phyloP scores from a whole-genome alignment of 176 grass and related monocot species.

The Aegilops bicornis region DNA sequence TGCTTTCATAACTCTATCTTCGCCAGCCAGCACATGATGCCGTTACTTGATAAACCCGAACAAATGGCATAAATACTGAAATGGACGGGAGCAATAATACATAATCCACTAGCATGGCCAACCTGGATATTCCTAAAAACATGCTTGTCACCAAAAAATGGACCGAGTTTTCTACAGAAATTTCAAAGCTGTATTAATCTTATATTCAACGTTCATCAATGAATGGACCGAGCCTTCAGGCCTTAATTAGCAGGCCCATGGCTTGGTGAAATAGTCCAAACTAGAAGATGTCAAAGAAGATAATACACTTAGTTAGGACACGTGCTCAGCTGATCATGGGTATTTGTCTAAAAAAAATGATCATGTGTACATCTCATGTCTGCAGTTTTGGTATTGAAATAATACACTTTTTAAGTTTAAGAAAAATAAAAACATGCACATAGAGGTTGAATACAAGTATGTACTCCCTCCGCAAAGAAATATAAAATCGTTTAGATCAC shows the following conservation, averaged over 20 bases:
- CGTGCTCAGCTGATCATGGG: not conserved
- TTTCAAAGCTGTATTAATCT: constrained; percentile 17
- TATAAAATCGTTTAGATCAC: no score
- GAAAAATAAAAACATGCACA: not conserved
- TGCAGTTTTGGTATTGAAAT: not conserved
- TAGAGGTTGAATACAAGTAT: not conserved
- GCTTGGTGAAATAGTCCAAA: not conserved
- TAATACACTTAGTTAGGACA: not conserved
- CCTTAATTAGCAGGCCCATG: not conserved
- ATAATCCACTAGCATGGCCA: not conserved
- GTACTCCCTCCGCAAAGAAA: no score
- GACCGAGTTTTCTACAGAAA: not conserved
- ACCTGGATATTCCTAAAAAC: not conserved
- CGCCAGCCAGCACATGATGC: constrained; percentile 9
- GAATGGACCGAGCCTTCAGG: not conserved
- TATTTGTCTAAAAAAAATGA: not conserved
- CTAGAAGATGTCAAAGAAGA: not conserved
- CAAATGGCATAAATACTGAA: not conserved
- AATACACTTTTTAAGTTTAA: not conserved
- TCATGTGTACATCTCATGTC: not conserved
- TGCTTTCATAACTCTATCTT: not conserved
- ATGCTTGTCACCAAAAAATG: constrained; percentile 2
- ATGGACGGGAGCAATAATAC: not conserved
- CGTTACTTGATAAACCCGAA: not conserved
- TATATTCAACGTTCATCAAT: not conserved